A percentile compares a stretch with the other conserved stretches of the same genome.
phyloP scores from a whole-genome alignment of 768 basidiomycete genomes.

The Podaxis carcinomalis region DNA sequence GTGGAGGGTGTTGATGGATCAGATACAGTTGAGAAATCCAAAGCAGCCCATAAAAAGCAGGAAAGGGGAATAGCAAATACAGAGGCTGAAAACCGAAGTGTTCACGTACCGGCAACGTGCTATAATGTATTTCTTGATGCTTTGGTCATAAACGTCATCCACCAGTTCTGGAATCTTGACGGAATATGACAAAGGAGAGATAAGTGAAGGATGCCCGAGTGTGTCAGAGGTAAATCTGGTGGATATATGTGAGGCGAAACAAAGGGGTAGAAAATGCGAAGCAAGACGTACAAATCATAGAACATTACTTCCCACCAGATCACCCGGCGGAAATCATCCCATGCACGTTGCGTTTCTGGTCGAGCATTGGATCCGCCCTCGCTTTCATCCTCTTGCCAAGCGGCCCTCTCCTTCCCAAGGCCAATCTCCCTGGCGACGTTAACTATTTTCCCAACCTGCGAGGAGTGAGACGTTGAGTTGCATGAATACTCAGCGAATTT shows the following conservation, averaged over 20 bases:
- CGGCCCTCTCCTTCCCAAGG: constrained; percentile 50
- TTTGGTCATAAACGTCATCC: constrained; percentile 5
- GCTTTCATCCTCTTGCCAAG: constrained; percentile 27
- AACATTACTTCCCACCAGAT: constrained; percentile 81
- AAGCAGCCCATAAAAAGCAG: not conserved
- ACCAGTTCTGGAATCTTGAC: constrained; percentile 54
- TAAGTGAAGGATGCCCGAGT: constrained; percentile 58
- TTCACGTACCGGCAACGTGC: constrained; percentile 18
- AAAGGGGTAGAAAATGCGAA: constrained; percentile 3
- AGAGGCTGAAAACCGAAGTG: not conserved
- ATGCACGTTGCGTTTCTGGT: not conserved
- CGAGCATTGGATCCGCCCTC: constrained; percentile 14
- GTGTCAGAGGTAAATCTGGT: constrained; percentile 66
- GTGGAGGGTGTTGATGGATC: not conserved
- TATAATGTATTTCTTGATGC: constrained; percentile 1
- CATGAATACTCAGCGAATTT: no score
- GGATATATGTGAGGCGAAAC: not conserved
- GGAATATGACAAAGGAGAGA: constrained; percentile 50
- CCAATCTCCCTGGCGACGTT: constrained; percentile 63
- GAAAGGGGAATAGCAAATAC: not conserved
- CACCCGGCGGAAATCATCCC: constrained; percentile 28
- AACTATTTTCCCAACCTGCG: constrained; percentile 65
- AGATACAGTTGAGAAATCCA: not conserved
- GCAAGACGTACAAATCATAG: constrained; percentile 66
- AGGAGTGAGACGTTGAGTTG: not conserved